These are phyloP conservation scores for Leccinum sublutescens DNA, from an alignment of 768 basidiomycete genomes.

Conservation along the genomic window DNA sequence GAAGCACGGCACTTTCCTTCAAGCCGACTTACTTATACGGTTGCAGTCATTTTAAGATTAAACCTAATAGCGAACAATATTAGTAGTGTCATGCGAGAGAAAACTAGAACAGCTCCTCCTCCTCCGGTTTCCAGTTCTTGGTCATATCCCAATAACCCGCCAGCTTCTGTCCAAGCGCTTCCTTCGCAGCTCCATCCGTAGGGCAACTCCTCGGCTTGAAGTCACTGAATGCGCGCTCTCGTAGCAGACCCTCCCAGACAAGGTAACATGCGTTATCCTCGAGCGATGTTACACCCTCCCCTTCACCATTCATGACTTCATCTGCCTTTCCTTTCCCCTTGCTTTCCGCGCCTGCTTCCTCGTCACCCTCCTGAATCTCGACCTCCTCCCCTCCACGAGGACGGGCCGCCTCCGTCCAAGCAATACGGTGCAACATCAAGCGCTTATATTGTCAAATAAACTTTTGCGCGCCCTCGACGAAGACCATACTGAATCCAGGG, in stretches of 20 bases:
- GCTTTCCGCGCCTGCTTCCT: constrained; percentile 37
- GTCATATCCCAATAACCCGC: constrained; percentile 94
- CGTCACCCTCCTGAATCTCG: constrained; percentile 55
- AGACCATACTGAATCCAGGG: constrained; percentile 84
- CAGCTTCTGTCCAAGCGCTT: constrained; percentile 79
- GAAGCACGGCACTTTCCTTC: no score
- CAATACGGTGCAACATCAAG: constrained; percentile 82
- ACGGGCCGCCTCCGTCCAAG: constrained; percentile 91
- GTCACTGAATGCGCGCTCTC: constrained; percentile 74
- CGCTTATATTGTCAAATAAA: constrained; percentile 84
- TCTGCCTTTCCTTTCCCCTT: constrained; percentile 35
- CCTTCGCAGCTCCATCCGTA: constrained; percentile 83
- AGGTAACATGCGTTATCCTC: constrained; percentile 87
- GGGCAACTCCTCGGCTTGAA: constrained; percentile 84
- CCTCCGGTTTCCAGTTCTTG: constrained; percentile 85
- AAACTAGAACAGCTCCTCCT: constrained; percentile 64
- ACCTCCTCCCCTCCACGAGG: constrained; percentile 73
- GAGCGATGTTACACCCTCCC: constrained; percentile 42
- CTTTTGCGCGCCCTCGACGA: constrained; percentile 89
- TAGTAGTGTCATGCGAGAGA: background rate
- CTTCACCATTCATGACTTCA: constrained; percentile 20
- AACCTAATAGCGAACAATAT: background rate
- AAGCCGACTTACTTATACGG: background rate
- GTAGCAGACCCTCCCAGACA: constrained; percentile 89
- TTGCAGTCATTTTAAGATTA: background rate